phyloP scores from a whole-genome alignment of 257 asterid species.

The Solanum sitiens region DNA sequence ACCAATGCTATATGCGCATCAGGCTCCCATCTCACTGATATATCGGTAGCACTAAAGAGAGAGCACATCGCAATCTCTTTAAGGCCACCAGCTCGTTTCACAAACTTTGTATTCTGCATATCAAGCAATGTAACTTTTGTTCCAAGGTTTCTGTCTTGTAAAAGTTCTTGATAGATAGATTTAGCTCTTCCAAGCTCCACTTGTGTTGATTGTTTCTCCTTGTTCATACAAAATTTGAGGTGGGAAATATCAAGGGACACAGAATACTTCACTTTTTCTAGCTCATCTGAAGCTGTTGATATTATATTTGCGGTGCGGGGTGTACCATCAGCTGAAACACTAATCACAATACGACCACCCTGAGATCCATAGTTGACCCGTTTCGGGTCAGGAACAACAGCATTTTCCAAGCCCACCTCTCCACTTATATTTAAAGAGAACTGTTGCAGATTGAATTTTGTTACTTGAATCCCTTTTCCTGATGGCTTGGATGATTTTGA shows the following conservation, averaged over 20 bases:
- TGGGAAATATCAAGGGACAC: conserved; percentile 84
- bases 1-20: conserved; percentile 76
- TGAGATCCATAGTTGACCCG: conserved; percentile 97
- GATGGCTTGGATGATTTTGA: conserved; percentile 54
- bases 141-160: conserved; percentile 45
- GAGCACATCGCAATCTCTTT: conserved; percentile 87
- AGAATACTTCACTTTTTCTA: conserved; percentile 55
- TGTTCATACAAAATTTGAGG: conserved; percentile 68
- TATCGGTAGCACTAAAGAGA: conserved; percentile 94
- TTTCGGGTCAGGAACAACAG: conserved; percentile 77
- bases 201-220: conserved; percentile 80
- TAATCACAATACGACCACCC: conserved; percentile 84
- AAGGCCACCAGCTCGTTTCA: conserved; percentile 79
- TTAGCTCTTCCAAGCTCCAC: conserved; percentile 86
- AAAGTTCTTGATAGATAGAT: conserved; percentile 77
- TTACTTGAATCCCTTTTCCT: conserved; percentile 77
- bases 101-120: conserved; percentile 88
- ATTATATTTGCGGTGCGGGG: conserved; percentile 76
- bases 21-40: conserved; percentile 96
- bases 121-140: conserved; percentile 70
- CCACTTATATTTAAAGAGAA: conserved; percentile 69
- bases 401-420: conserved; percentile 67
- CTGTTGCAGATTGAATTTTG: conserved; percentile 77
- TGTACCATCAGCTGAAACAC: conserved; percentile 71
- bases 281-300: conserved; percentile 47